Evolutionary conservation across 1,139 yeast genomes (phyloP).

Genomic region (Candida mesenterica): DNA sequence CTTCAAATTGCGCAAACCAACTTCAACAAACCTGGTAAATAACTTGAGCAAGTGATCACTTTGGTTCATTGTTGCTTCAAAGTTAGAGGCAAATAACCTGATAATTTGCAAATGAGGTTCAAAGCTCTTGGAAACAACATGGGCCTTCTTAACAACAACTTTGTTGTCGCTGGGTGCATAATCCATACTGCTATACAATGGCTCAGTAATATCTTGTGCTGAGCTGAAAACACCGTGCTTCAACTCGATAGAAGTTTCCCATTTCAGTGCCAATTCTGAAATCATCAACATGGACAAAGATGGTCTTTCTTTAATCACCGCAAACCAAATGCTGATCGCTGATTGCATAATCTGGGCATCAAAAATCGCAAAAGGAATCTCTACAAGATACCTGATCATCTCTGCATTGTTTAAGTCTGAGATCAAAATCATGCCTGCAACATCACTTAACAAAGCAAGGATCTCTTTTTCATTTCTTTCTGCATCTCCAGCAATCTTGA

Average conservation of each 20-base stretch:
- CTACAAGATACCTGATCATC: conserved; percentile 57
- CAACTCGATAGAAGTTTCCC: conserved; percentile 66
- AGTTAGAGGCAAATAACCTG: conserved; percentile 70
- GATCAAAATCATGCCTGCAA: conserved; percentile 49
- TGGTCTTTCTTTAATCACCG: conserved; percentile 66
- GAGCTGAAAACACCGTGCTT: conserved; percentile 66
- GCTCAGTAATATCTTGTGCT: conserved; percentile 54
- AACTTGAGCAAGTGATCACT: conserved; percentile 69
- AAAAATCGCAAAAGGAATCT: conserved; percentile 68
- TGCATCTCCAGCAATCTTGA: conserved; percentile 4
- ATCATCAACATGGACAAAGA: conserved; percentile 59
- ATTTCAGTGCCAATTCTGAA: conserved; percentile 63
- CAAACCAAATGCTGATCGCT: conserved; percentile 78
- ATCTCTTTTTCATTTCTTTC: conserved; percentile 26
- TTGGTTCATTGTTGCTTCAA: conserved; percentile 76
- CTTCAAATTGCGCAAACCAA: conserved; percentile 55
- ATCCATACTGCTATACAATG: conserved; percentile 78
- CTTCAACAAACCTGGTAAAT: conserved; percentile 60
- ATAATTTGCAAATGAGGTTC: conserved; percentile 75
- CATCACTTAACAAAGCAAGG: conserved; percentile 45
- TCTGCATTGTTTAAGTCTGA: conserved; percentile 50
- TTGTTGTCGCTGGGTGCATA: conserved; percentile 81
- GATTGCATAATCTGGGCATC: conserved; percentile 60
- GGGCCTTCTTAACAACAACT: conserved; percentile 53
- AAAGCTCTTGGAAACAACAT: conserved; percentile 48